These are phyloP conservation scores for Populus euphratica DNA, from an alignment of 345 rosid species.

Conservation along the genomic window DNA sequence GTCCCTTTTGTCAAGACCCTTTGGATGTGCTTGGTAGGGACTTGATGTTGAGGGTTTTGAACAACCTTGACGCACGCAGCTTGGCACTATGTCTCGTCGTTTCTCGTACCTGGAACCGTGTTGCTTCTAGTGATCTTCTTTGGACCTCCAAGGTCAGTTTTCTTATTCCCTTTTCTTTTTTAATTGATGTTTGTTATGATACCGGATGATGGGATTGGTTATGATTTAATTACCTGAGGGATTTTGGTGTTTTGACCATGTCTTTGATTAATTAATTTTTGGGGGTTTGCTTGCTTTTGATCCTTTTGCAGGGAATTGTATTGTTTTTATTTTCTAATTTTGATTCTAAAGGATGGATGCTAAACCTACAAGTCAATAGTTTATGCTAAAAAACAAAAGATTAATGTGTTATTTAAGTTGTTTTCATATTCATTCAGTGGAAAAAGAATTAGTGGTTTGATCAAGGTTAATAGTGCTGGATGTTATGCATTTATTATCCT, in stretches of 20 bases:
- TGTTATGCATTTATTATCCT: too few species aligned
- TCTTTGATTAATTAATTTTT: too few species aligned
- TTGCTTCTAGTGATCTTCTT: slow-evolving; percentile 50
- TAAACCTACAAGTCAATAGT: not conserved
- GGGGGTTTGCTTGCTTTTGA: not conserved
- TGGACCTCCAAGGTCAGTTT: slow-evolving; percentile 48
- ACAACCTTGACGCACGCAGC: slow-evolving; percentile 63
- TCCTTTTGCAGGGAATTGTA: too few species aligned
- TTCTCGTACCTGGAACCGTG: slow-evolving; percentile 49
- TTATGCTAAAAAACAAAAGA: not conserved
- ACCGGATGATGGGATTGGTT: not conserved
- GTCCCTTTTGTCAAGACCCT: slow-evolving; percentile 31
- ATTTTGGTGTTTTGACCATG: not conserved
- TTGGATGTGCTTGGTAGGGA: slow-evolving; percentile 52
- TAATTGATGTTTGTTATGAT: not conserved
- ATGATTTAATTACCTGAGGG: not conserved
- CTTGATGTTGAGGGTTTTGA: slow-evolving; percentile 46
- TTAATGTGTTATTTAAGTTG: not conserved
- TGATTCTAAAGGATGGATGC: too few species aligned
- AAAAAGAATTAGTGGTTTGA: too few species aligned
- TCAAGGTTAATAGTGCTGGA: too few species aligned
- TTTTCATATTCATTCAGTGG: too few species aligned
- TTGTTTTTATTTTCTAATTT: too few species aligned
- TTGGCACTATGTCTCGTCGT: slow-evolving; percentile 54
- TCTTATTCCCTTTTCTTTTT: not conserved